Base-by-base conservation (phyloP, 2,329 filamentous ascomycete species). In the Epichloe typhina region DNA sequence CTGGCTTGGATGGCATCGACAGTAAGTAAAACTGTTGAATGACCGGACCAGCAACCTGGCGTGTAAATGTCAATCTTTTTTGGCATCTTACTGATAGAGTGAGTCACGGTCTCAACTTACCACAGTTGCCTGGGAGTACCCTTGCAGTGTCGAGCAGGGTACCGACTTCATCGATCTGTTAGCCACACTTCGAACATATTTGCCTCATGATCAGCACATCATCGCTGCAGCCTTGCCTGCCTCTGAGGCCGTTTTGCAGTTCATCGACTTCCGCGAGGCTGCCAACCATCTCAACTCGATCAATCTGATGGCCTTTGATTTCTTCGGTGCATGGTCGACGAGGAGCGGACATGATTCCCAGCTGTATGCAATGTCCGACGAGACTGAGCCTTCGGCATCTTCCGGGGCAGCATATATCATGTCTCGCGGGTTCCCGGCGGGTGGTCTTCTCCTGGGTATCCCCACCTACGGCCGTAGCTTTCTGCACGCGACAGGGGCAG, bases 101-200 rank as follows among this genome's bases (percentile, higher is more conserved):
- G 42, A 44, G 12, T 12, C 11, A 38, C 15, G 35, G 6, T n/a
- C n/a, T 31, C 19, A 8, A 35, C 9, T 8, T 2, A 11, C 38
- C 8, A n/a, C 53, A 91, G 86, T 93, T 62, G 83, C 86, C 59
- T 93, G 87, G 87, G 82, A 88, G 62, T 85, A 88, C 58, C 86
- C 87, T 2, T 74, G 75, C 50, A 74, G 84, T 61, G 63, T 72
- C 2, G 71, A 80, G 49, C 79, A 90, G 65, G 86, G 85, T 23
- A 70, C 74, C 54, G 76, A 89, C 63, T 90, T 88, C 61, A 66
- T 89, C 43, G 73, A 77, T 17, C 74, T 93, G 26, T 73, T 91
- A 33, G 77, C 80, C 9, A 72, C 77, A 17, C 69, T 88, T 48
- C 82, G 87, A 52, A 69, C 79, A 51, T 75, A 81, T 51, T 72